Base-by-base conservation (phyloP, 495 filamentous ascomycete species). In the Sporormia fimetaria region DNA sequence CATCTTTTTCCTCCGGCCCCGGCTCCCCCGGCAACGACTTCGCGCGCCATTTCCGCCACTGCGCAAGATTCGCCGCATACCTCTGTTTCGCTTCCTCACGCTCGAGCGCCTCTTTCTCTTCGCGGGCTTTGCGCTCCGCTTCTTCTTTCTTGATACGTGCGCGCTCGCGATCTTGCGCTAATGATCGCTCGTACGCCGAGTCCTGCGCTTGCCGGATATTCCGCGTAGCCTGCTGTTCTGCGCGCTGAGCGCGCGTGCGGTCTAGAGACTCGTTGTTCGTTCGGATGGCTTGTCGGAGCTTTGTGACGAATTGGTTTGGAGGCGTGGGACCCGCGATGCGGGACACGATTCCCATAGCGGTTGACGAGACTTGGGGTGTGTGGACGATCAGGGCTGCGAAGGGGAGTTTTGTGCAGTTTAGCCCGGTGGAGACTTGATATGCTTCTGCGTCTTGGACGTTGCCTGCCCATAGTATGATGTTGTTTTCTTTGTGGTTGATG, bases 401-500 rank as follows among this genome's bases (percentile, higher is more conserved):
- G 3, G 90, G 90, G 55, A 86, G 94, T 54, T 90, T 90, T 50
- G 80, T 88, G 58, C 80, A 85, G 51, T 76, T 75, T 39, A 96
- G 74, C 21, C 83, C 80, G 22, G 71, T 74, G 22, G 86, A 73
- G 17, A 94, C 84, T 58, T 95, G 86, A 57, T 93, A 95, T 4
- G 87, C 81, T 60, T 98, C 90, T 3, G 85, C 76, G 54, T 98
- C 90, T 47, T 81, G 76, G 1, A 96, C 80, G 44, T 80, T 92
- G 14, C 92, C 90, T 14, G 75, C 85, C 90, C 90, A 98, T 3
- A 96, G 57, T 2, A 95, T 65, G 27, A 95, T 71, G 47, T 82
- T 79, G 55, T 87, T 81, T 24, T 66, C 62, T 2, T 75, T 69
- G 43, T 84, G 70, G 38, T 73, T 80, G 55, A 96, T 52, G 43